A percentile compares a stretch with the other conserved stretches of the same genome.
These are phyloP conservation scores for Corrigiola litoralis DNA, from an alignment of 179 eudicot genomes.

Conservation along the genomic window DNA sequence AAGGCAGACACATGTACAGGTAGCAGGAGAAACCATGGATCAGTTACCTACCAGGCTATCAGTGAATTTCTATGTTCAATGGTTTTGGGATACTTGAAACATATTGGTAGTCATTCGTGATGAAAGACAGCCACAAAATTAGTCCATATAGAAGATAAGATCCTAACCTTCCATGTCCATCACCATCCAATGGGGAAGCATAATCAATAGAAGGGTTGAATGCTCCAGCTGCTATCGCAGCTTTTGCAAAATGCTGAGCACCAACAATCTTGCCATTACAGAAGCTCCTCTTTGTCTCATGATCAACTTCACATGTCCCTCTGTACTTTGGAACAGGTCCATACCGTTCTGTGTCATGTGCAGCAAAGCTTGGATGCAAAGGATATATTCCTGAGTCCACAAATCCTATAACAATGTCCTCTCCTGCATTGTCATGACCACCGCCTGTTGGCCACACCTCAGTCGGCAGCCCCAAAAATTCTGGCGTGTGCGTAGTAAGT, in stretches of 20 bases:
- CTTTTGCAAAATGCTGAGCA: constrained; percentile 91
- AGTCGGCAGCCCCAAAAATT: constrained; percentile 87
- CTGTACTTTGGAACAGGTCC: constrained; percentile 72
- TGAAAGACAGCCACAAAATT: background rate
- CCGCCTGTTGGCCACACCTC: constrained; percentile 96
- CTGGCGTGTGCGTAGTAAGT: constrained; percentile 89
- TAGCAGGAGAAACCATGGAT: too few species aligned
- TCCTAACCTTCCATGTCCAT: constrained; percentile 92
- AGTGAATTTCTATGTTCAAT: too few species aligned
- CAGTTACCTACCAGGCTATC: too few species aligned
- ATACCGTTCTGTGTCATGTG: constrained; percentile 54
- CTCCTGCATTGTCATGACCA: constrained; percentile 78
- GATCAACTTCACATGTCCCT: constrained; percentile 86
- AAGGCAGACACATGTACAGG: too few species aligned
- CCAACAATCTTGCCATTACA: constrained; percentile 92
- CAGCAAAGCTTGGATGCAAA: constrained; percentile 77
- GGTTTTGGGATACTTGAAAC: too few species aligned
- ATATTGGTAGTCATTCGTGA: background rate
- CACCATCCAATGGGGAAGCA: constrained; percentile 90
- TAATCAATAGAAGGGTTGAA: constrained; percentile 70
- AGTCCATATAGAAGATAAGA: background rate
- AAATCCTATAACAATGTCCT: constrained; percentile 83
- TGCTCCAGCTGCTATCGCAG: constrained; percentile 83
- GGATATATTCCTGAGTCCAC: constrained; percentile 85
- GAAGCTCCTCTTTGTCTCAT: constrained; percentile 53